Base-by-base conservation (phyloP, 345 rosid genomes). In the Murraya koenigii region DNA sequence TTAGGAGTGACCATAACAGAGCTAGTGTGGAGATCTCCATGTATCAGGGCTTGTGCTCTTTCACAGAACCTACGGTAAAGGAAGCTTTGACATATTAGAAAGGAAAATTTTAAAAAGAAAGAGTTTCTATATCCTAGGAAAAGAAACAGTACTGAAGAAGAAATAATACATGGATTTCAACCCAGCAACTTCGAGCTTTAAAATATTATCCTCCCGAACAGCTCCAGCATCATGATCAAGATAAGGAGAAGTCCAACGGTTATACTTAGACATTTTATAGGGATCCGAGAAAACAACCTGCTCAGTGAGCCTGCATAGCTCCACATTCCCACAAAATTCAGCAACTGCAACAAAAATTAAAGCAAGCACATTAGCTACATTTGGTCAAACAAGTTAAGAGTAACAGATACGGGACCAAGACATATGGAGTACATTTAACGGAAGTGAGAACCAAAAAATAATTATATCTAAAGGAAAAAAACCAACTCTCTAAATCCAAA, bases 231-330 rank as follows among this genome's bases (percentile, higher is more conserved):
- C 99, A 30, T 3, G 85, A 80, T 96, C 98, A 47, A 96, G 98
- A 82, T 84, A 88, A 71, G 97, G 98, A 33, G 98, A 87, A 80
- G 89, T 92, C 91, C 97, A 90, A 55, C 58, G 92, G 72, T 96
- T 96, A 79, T 85, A 88, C 54, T 91, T 69, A 15, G 98, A 92
- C 33, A 89, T 80, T 83, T 86, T 91, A 77, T 96, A 96, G 1
- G 97, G 99, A 71, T 96, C 98, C 36, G 98, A 93, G 78, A 96
- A 96, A 82, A 94, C 94, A 75, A 96, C 97, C 82, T 92, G 97
- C 87, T 90, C 99, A 10, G 97, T 96, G 70, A 90, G 93, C 82
- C 99, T 87, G 82, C 97, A 92, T 36, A 92, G 75, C 90, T 96
- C 99, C 88, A 92, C 93, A 67, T 94, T 96, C 76, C 97, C 97